These are phyloP conservation scores for Botrytis paeoniae DNA, from an alignment of 2,329 filamentous ascomycete species.

Conservation along the genomic window DNA sequence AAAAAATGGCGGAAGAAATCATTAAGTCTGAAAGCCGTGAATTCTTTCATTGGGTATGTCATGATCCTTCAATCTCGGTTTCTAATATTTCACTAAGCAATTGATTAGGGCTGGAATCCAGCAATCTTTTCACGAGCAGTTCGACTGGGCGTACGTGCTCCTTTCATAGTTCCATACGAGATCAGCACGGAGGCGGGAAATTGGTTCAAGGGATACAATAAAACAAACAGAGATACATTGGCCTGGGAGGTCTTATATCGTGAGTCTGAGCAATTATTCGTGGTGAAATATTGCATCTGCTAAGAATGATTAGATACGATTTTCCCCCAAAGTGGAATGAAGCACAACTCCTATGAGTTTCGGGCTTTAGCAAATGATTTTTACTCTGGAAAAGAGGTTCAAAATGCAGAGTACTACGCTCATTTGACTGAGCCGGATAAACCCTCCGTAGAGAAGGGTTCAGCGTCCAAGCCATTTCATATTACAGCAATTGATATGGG, in stretches of 20 bases:
- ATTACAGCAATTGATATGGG: not conserved
- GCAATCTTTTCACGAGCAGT: constrained; percentile 6
- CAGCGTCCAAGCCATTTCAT: not conserved
- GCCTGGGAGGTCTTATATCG: not conserved
- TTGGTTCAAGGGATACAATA: not conserved
- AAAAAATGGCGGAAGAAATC: not conserved
- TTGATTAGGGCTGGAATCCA: constrained; percentile 7
- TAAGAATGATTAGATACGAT: not conserved
- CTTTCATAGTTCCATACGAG: constrained; percentile 4
- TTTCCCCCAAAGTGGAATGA: not conserved
- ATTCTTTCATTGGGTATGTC: constrained; percentile 7
- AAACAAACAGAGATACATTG: not conserved
- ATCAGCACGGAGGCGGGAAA: not conserved
- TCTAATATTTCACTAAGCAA: not conserved
- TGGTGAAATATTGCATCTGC: not conserved
- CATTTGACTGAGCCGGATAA: not conserved
- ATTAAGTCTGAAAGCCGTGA: not conserved
- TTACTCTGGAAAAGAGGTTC: not conserved
- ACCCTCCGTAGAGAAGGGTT: not conserved
- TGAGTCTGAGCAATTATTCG: not conserved
- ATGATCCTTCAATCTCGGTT: too few species aligned
- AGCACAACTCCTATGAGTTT: not conserved
- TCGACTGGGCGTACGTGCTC: not conserved
- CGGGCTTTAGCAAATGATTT: not conserved
- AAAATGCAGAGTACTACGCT: not conserved